Percentiles rank a stretch among this genome's conserved stretches.
phyloP scores from a whole-genome alignment of 768 basidiomycete species.

The Collybiopsis luxurians region DNA sequence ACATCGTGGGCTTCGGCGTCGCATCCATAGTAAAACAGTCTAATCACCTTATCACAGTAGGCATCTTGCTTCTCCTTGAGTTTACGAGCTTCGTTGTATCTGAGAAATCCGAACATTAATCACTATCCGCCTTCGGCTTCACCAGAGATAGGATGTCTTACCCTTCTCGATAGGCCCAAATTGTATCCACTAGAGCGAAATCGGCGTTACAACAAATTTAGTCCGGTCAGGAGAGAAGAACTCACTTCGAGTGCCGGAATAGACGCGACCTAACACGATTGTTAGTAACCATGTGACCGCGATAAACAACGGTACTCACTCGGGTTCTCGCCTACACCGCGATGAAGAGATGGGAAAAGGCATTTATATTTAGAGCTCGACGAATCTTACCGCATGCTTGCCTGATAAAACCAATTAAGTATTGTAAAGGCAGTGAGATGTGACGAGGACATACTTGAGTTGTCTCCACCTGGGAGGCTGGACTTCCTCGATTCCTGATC shows the following conservation, averaged over 20 bases:
- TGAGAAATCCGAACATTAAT: constrained; percentile 19
- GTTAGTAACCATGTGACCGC: constrained; percentile 13
- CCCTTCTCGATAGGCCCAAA: constrained; percentile 63
- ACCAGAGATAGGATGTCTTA: constrained; percentile 24
- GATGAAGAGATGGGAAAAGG: neutral
- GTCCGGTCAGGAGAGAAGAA: neutral
- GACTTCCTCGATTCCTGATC: constrained; percentile 23
- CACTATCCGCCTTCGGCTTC: constrained; percentile 11
- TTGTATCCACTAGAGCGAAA: constrained; percentile 49
- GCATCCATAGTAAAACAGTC: neutral
- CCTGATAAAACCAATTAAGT: constrained; percentile 23
- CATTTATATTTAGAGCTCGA: neutral
- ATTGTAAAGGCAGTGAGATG: neutral
- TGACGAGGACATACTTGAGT: constrained; percentile 53
- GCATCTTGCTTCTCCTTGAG: constrained; percentile 64
- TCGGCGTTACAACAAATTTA: too few relatives aligned
- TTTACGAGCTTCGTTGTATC: constrained; percentile 60
- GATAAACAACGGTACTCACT: constrained; percentile 35
- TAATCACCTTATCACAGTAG: constrained; percentile 47
- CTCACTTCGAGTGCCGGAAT: constrained; percentile 32
- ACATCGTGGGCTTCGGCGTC: neutral
- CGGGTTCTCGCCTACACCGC: constrained; percentile 51
- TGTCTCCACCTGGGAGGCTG: constrained; percentile 59
- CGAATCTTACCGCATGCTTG: constrained; percentile 44
- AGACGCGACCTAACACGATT: constrained; percentile 35